Base-by-base conservation (phyloP, 1,284 basidiomycete species). In the Sporisorium iseilematis-ciliati region DNA sequence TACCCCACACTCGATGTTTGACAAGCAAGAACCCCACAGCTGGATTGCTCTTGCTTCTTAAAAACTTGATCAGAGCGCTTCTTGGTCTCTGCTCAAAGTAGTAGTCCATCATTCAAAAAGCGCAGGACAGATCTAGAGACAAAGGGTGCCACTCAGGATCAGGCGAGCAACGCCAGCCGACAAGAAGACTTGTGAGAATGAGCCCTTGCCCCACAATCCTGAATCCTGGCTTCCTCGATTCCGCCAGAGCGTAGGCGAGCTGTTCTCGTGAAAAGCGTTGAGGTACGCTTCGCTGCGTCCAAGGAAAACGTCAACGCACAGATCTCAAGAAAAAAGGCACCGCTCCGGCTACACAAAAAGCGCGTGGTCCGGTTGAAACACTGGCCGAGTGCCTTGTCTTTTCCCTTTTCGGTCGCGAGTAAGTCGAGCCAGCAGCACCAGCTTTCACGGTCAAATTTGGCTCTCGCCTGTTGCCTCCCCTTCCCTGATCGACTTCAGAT, bases 141-240 rank as follows among this genome's bases (percentile, higher is more conserved):
- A n/a, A 26, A 46, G 25, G 45, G 14, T 12, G 21, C 33, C 5
- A 40, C n/a, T 5, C 12, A 51, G 48, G 25, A 50, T 38, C 31
- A 62, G 49, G 55, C 65, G 65, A 68, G 65, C 65, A 62, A 63
- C 55, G 51, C 11, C 51, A 62, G 40, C 43, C 65, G 60, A 31
- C 50, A 21, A 55, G 14, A 48, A 40, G 31, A 18, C n/a, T 35
- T 25, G 55, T 46, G 45, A 57, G 43, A 48, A 48, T 7, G 46
- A 48, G 25, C 26, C 29, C 46, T 29, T 48, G 46, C 46, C 46
- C 46, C 25, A 48, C 46, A 48, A 2, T 48, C 7, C 46, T 48
- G 46, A 48, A 2, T 48, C 7, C 46, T 48, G 46, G 26, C 7
- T 48, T 18, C 16, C 8, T 48, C n/a, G 11, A 25, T 16, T 46